Evolutionary conservation across 768 basidiomycete genomes (phyloP).

Genomic region (Mycena metata): DNA sequence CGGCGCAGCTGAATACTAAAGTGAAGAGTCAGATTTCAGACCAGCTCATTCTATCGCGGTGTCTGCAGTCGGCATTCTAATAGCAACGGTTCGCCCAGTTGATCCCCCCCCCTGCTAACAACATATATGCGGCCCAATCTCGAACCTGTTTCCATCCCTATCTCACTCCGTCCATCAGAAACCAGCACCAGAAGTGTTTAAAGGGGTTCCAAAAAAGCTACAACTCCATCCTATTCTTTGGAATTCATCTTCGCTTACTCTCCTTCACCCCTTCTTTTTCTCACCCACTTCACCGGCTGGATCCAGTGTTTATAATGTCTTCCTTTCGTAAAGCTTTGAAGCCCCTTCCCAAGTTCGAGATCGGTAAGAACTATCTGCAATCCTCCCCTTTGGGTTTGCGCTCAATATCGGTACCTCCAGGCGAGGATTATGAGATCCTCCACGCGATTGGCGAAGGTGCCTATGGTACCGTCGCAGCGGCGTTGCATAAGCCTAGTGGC

Average conservation of each 20-base stretch:
- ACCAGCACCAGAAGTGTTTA: slow-evolving; percentile 6
- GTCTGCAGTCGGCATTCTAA: neutral
- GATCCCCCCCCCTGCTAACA: slow-evolving; percentile 22
- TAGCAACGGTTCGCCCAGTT: slow-evolving; percentile 8
- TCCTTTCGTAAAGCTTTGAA: slow-evolving; percentile 67
- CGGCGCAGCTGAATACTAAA: too few relatives aligned
- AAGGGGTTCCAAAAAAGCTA: slow-evolving; percentile 10
- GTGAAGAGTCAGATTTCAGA: too few relatives aligned
- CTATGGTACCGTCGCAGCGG: slow-evolving; percentile 92
- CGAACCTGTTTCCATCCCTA: slow-evolving; percentile 31
- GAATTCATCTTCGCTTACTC: slow-evolving; percentile 46
- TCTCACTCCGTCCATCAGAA: slow-evolving; percentile 15
- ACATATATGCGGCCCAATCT: slow-evolving; percentile 5
- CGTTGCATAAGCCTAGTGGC: slow-evolving; percentile 84
- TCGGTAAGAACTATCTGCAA: slow-evolving; percentile 59
- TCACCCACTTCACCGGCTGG: slow-evolving; percentile 59
- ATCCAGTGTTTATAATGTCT: slow-evolving; percentile 63
- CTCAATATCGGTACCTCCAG: slow-evolving; percentile 48
- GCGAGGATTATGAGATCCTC: slow-evolving; percentile 80
- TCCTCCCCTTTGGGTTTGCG: slow-evolving; percentile 25
- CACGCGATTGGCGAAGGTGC: slow-evolving; percentile 88
- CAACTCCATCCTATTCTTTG: slow-evolving; percentile 45
- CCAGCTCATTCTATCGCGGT: too few relatives aligned
- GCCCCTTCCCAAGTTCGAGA: slow-evolving; percentile 80
- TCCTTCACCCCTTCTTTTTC: slow-evolving; percentile 40